phyloP scores from a whole-genome alignment of 306 rosid species.

The Vigna mungo region DNA sequence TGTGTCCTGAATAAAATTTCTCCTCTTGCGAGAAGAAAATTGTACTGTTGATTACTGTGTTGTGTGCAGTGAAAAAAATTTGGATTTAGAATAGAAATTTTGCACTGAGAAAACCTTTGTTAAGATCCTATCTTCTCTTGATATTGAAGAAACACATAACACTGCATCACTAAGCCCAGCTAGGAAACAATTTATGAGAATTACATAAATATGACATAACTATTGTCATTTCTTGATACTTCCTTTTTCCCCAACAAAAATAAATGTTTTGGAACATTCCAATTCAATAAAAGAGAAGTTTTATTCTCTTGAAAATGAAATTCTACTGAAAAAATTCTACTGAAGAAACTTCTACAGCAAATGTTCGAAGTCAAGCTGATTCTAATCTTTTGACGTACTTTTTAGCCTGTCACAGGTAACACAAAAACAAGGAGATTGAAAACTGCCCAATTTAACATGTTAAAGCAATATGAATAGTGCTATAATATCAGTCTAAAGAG shows the following conservation, averaged over 20 bases:
- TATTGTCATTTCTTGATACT: neutral
- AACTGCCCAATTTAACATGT: neutral
- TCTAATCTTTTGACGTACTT: conserved; percentile 67
- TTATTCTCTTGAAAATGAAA: conserved; percentile 47
- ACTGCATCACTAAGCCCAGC: neutral
- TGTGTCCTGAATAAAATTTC: no score
- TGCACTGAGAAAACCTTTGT: no score
- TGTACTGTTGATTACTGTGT: no score
- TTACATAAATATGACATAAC: neutral
- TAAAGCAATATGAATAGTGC: neutral
- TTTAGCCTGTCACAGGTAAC: conserved; percentile 63
- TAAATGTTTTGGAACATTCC: conserved; percentile 12
- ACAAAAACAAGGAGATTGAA: conserved; percentile 21
- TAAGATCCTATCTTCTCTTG: no score
- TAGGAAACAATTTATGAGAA: neutral
- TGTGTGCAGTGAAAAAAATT: no score
- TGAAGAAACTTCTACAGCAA: neutral
- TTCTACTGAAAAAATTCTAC: no score
- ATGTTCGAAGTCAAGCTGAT: conserved; percentile 59
- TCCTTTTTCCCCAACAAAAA: conserved; percentile 2
- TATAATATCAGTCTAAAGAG: neutral
- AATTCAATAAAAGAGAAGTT: conserved; percentile 30
- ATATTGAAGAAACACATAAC: no score
- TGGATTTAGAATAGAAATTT: no score
- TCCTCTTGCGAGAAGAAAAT: no score